Conservation (phyloP, 331 rosid genomes). For the Quercus lobata region DNA sequence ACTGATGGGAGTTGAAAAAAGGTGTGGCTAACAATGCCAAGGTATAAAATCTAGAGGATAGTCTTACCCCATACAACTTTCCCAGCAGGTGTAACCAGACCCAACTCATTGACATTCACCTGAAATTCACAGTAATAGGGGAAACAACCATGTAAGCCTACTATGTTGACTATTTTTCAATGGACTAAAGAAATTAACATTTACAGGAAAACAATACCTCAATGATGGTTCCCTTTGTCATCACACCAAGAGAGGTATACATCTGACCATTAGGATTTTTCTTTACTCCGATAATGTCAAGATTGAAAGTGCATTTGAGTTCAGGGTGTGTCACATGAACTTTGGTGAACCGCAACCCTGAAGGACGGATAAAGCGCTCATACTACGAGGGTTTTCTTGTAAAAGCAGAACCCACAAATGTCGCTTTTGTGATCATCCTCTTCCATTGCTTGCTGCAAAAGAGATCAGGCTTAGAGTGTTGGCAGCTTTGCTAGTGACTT, state of each 20-base stretch:
- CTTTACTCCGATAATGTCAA: constrained; percentile 91
- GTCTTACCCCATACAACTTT: constrained; percentile 92
- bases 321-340: constrained; percentile 96
- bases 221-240: constrained; percentile 85
- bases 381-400: constrained; percentile 92
- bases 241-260: constrained; percentile 87
- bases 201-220: constrained; percentile 51
- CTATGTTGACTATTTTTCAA: not conserved
- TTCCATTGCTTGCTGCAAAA: constrained; percentile 89
- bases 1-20: not conserved
- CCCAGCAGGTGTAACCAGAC: constrained; percentile 87
- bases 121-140: constrained; percentile 27
- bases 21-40: not conserved
- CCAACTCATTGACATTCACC: constrained; percentile 94
- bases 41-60: not conserved
- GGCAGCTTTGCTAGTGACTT: not conserved
- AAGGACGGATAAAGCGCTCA: constrained; percentile 79
- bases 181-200: not conserved
- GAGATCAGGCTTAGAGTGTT: not conserved
- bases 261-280: constrained; percentile 90
- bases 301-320: constrained; percentile 90
- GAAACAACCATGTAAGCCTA: not conserved
- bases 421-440: constrained; percentile 93
- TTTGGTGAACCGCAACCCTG: constrained; percentile 80
- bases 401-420: constrained; percentile 86